Percentiles rank a stretch among this genome's conserved stretches.
Evolutionary conservation across 202 grass and related monocot genomes (phyloP).

Genomic region (Sporobolus alterniflorus): DNA sequence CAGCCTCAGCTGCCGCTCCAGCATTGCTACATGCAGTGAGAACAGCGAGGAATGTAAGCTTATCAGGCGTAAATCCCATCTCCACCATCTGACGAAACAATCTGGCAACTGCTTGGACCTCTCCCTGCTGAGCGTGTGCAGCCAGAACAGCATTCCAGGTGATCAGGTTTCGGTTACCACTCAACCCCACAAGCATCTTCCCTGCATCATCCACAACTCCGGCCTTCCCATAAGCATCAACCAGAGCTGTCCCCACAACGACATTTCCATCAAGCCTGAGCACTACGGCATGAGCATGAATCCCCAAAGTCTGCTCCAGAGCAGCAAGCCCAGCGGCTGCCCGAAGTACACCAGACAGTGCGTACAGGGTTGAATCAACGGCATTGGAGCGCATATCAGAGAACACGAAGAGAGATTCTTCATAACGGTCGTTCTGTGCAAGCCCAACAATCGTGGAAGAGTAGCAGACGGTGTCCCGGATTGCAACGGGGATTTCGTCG

Average conservation of each 20-base stretch:
- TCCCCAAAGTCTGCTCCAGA: slow-evolving; percentile 34
- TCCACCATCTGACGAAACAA: slow-evolving; percentile 44
- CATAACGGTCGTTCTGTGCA: slow-evolving; percentile 30
- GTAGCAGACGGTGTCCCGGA: slow-evolving; percentile 42
- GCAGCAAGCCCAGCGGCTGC: slow-evolving; percentile 37
- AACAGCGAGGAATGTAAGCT: slow-evolving; percentile 46
- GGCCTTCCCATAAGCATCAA: slow-evolving; percentile 60
- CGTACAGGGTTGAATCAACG: slow-evolving; percentile 46
- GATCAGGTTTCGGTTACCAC: slow-evolving; percentile 35
- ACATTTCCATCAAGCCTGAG: slow-evolving; percentile 42
- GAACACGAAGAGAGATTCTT: slow-evolving; percentile 34
- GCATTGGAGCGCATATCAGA: slow-evolving; percentile 13
- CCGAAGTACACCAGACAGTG: slow-evolving; percentile 37
- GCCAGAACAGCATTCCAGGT: slow-evolving; percentile 50
- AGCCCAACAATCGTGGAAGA: slow-evolving; percentile 47
- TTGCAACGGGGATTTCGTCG: slow-evolving; percentile 42
- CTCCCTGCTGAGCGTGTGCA: slow-evolving; percentile 46
- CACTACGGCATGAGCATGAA: slow-evolving; percentile 49
- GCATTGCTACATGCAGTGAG: slow-evolving; percentile 57
- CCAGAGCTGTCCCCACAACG: slow-evolving; percentile 38
- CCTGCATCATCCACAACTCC: slow-evolving; percentile 44
- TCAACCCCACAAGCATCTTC: slow-evolving; percentile 35
- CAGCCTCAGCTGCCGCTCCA: slow-evolving; percentile 27
- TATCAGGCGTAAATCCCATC: slow-evolving; percentile 18
- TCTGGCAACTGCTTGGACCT: background rate